Conservation (phyloP, 2,329 filamentous ascomycete species). For the Xenoacremonium recifei region DNA sequence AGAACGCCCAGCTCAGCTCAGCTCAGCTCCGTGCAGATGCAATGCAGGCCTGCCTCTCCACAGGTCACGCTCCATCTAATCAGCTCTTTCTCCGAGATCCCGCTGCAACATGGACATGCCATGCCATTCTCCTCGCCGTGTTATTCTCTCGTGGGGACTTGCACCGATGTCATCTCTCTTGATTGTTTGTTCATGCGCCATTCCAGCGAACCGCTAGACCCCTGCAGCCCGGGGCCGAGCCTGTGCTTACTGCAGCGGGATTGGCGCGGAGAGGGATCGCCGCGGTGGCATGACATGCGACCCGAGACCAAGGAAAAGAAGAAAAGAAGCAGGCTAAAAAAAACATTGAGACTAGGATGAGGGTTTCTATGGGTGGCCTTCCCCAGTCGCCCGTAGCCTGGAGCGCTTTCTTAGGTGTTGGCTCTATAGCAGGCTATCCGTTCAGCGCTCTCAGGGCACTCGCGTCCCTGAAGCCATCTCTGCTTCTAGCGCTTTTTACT, state of each 20-base stretch:
- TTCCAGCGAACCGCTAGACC: background rate
- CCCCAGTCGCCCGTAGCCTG: too few relatives aligned
- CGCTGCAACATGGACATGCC: background rate
- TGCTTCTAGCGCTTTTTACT: too few relatives aligned
- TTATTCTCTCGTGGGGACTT: background rate
- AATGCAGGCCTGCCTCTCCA: background rate
- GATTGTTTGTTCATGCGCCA: background rate
- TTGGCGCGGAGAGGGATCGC: conserved; percentile 1
- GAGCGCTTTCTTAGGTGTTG: too few relatives aligned
- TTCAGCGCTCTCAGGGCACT: too few relatives aligned
- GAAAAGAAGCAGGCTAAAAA: background rate
- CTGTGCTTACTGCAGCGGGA: background rate
- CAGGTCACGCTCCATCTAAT: background rate
- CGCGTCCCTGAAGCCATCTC: too few relatives aligned
- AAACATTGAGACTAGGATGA: too few relatives aligned
- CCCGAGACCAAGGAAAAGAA: background rate
- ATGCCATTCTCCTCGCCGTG: background rate
- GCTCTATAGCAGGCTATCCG: too few relatives aligned
- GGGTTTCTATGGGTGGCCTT: too few relatives aligned
- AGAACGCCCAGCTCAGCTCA: background rate
- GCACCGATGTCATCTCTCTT: background rate
- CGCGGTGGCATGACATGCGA: conserved; percentile 10
- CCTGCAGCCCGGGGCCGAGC: background rate
- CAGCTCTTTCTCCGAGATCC: background rate
- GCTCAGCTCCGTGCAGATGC: too few relatives aligned